Conservation (phyloP, 768 basidiomycete genomes). For the Auriscalpium orientale region DNA sequence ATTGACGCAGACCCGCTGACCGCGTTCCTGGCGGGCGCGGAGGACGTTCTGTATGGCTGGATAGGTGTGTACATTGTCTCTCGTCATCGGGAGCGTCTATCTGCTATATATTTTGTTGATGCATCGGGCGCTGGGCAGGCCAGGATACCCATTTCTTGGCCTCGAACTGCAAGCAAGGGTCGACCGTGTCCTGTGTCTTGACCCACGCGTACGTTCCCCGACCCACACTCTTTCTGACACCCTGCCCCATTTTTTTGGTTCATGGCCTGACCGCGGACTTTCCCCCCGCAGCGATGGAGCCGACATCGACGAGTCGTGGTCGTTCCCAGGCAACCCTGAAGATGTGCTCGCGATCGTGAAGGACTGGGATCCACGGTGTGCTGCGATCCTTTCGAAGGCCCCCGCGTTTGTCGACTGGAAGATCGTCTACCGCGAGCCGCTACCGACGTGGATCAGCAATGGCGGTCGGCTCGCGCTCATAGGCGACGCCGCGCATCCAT, state of each 20-base stretch:
- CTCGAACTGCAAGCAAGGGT: slow-evolving; percentile 13
- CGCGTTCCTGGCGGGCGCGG: slow-evolving; percentile 6
- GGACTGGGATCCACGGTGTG: slow-evolving; percentile 21
- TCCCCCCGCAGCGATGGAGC: slow-evolving; percentile 12
- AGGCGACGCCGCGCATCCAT: slow-evolving; percentile 25
- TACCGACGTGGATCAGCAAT: slow-evolving; percentile 20
- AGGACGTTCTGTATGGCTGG: slow-evolving; percentile 15
- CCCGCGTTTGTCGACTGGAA: slow-evolving; percentile 21
- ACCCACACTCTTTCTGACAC: too few species aligned
- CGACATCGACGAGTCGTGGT: slow-evolving; percentile 18
- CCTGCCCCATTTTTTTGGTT: neutral
- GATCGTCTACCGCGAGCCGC: slow-evolving; percentile 19
- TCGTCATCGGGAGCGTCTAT: neutral
- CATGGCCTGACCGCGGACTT: neutral
- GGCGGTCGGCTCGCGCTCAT: slow-evolving; percentile 18
- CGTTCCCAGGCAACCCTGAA: slow-evolving; percentile 17
- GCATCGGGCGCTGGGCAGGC: neutral
- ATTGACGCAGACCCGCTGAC: slow-evolving; percentile 16
- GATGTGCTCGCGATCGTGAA: slow-evolving; percentile 18
- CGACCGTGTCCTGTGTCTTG: slow-evolving; percentile 16
- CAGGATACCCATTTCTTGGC: slow-evolving; percentile 17
- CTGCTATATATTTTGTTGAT: too few species aligned
- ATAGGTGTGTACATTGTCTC: slow-evolving; percentile 13
- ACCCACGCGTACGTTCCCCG: slow-evolving; percentile 14
- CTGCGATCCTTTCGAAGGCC: slow-evolving; percentile 18